Base-by-base conservation (phyloP, 495 filamentous ascomycete genomes). In the Darksidea phi region DNA sequence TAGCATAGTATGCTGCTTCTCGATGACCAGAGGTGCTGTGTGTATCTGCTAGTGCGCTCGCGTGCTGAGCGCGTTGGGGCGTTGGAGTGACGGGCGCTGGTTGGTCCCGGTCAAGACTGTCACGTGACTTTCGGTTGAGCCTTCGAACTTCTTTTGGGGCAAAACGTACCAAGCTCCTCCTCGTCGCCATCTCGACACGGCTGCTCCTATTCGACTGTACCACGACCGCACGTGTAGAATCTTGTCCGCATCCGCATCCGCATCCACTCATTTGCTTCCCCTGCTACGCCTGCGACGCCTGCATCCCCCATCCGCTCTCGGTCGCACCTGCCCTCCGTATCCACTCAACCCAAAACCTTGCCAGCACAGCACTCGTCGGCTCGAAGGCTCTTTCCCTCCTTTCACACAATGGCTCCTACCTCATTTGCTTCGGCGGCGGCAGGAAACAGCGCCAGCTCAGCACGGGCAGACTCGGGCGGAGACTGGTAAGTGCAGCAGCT, bases 361-460 rank as follows among this genome's bases (percentile, higher is more conserved):
- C 20, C 53, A 48, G 51, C 48, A 28, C 26, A 43, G 43, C 57
- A 18, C 54, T n/a, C 61, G 38, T 43, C 36, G 34, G 18, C 51
- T 49, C 46, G 18, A 51, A 51, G 56, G 23, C 38, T 34, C 61
- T 20, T 54, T 58, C 34, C 55, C 18, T 48, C 55, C 18, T 48
- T 23, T 41, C 24, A 41, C 15, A 25, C 21, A 28, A 76, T 76
- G 72, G 73, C 71, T 41, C 74, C 73, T 55, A 69, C 73, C 13
- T 69, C 70, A 11, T 76, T 75, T 65, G 74, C 74, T 24, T 75
- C 73, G 46, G 73, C 74, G 24, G 73, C 74, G 2, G 73, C 74
- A 32, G 69, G 69, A 41, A 72, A 59, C 57, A 70, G 57, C 48
- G 52, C 69, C 18, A 67, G 61, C 54, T 69, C 68, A 34, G 56